Percentiles rank a stretch among this genome's conserved stretches.
Evolutionary conservation across 73 alveolate genomes (phyloP).

Genomic region (Breviolum minutum): DNA sequence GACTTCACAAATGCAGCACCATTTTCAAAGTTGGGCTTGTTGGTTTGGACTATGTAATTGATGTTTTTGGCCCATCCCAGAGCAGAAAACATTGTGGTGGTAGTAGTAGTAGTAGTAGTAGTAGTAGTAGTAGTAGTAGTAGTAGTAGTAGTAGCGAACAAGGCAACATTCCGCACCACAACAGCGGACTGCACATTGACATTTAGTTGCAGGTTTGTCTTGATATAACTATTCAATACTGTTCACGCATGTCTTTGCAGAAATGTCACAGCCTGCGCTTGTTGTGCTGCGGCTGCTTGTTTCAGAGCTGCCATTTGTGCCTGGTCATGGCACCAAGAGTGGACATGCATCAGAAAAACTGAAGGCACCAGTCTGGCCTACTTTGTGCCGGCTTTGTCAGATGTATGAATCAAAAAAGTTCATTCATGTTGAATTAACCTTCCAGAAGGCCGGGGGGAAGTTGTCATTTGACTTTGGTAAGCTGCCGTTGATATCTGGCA

Average conservation of each 20-base stretch:
- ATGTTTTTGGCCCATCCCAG: neutral
- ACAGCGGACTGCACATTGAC: neutral
- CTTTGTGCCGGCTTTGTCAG: too few relatives aligned
- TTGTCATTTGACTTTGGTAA: too few relatives aligned
- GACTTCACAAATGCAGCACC: neutral
- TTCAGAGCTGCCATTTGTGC: slow-evolving; percentile 87
- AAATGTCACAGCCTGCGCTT: slow-evolving; percentile 27
- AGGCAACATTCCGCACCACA: neutral
- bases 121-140: too few relatives aligned
- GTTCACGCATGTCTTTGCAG: too few relatives aligned
- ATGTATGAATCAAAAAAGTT: too few relatives aligned
- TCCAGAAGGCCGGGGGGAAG: too few relatives aligned
- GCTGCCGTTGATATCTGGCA: too few relatives aligned
- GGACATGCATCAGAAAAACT: too few relatives aligned
- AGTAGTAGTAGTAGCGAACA: neutral
- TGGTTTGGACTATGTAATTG: neutral
- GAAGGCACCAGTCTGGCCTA: too few relatives aligned
- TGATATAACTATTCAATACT: neutral
- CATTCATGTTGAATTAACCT: too few relatives aligned
- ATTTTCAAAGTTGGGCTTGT: neutral
- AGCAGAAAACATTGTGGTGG: neutral
- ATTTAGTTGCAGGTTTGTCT: too few relatives aligned
- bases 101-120: too few relatives aligned
- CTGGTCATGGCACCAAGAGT: neutral
- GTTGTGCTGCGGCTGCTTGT: slow-evolving; percentile 66